Base-by-base conservation (phyloP, 768 basidiomycete genomes). In the Daedaleopsis nitida region DNA sequence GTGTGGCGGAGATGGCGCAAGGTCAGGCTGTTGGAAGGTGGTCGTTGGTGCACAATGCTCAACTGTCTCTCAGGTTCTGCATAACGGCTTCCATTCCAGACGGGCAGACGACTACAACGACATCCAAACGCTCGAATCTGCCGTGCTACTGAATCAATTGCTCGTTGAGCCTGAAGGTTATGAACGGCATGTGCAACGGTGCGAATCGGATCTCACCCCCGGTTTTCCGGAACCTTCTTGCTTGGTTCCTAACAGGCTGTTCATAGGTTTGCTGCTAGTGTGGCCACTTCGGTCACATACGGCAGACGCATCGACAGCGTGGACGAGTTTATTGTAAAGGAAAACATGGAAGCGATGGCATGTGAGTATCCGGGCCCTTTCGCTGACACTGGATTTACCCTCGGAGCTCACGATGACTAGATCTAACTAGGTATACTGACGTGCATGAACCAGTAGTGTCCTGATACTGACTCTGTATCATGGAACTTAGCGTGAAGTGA, bases 1-100 rank as follows among this genome's bases (percentile, higher is more conserved):
- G 14, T 66, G n/a, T 83, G 80, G 81, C 73, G 78, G 19, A 77
- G 73, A 68, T 81, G 79, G 78, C 76, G 81, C 19, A 80, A 78
- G 70, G 81, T 80, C 27, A 17, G 54, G 47, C 10, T n/a, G 3
- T 51, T 4, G 13, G 50, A 5, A 3, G 19, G 6, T 24, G 21
- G 6, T 32, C 13, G 50, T 17, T 16, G 10, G 16, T 13, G 3
- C 23, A 12, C 17, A 19, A 8, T 51, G 14, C 3, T 27, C 8
- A 2, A 8, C 27, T 35, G 12, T 24, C 12, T 14, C 35, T 5
- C 24, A 81, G 80, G 73, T 81, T 24, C 73, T 81, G 42, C 81
- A 83, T 62, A 66, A 69, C 14, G 78, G 78, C 1, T 80, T 81
- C 59, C 78, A 80, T 53, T 68, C 72, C 16, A 71, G 77, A 35